These are phyloP conservation scores for Apiospora marii DNA, from an alignment of 2,329 filamentous ascomycete genomes.

Conservation along the genomic window DNA sequence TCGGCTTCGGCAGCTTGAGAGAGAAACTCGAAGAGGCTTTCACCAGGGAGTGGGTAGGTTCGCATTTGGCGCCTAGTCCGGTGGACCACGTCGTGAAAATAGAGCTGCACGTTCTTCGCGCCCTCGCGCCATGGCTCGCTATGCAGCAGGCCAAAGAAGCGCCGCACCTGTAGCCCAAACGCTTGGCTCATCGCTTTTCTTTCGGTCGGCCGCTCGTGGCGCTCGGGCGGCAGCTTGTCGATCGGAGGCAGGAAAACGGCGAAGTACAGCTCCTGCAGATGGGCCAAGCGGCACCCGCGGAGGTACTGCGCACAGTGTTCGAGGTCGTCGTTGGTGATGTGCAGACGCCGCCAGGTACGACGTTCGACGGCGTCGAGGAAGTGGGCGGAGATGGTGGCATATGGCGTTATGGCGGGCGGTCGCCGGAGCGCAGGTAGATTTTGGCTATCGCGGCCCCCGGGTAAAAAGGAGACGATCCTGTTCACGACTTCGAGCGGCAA, in stretches of 20 bases:
- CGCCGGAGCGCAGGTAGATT: too few relatives aligned
- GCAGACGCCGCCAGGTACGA: neutral
- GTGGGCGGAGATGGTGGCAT: slow-evolving; percentile 12
- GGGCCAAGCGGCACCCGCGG: neutral
- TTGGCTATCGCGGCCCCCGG: neutral
- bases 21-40: too few relatives aligned
- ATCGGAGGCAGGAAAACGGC: neutral
- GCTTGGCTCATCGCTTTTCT: slow-evolving; percentile 10
- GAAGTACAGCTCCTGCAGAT: slow-evolving; percentile 20
- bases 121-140: neutral
- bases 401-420: neutral
- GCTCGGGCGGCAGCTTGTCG: neutral
- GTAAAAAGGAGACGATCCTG: slow-evolving; percentile 13
- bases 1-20: too few relatives aligned
- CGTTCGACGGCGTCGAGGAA: slow-evolving; percentile 22
- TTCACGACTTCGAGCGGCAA: slow-evolving; percentile 23
- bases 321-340: slow-evolving; percentile 19
- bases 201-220: slow-evolving; percentile 22
- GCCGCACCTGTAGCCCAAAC: neutral
- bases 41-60: too few relatives aligned
- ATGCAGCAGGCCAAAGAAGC: neutral
- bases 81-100: slow-evolving; percentile 2
- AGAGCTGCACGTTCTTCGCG: neutral
- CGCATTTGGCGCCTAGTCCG: neutral
- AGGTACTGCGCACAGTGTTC: slow-evolving; percentile 1